Percentiles rank a stretch among this genome's conserved stretches.
Evolutionary conservation across 192 early-diverging fungal species (phyloP).

Genomic region (Dispira parvispora): DNA sequence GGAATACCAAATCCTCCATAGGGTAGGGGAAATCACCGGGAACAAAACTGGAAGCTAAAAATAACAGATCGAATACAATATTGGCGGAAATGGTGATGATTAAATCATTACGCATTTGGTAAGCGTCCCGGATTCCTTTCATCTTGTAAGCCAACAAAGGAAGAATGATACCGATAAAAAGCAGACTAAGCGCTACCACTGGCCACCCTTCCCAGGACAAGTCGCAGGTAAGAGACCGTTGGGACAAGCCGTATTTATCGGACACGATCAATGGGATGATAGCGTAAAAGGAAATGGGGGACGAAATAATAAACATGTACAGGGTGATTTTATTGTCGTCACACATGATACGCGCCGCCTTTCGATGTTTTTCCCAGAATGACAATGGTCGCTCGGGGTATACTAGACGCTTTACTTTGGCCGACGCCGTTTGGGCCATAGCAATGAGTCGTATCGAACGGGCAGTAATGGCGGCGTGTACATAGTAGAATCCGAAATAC

Average conservation of each 20-base stretch:
- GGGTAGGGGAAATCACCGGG: neutral
- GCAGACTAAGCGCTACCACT: neutral
- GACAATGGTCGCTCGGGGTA: neutral
- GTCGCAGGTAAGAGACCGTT: neutral
- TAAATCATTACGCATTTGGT: slow-evolving; percentile 8
- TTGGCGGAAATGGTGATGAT: neutral
- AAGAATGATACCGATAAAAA: neutral
- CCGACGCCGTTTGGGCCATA: slow-evolving; percentile 3
- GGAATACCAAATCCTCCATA: neutral
- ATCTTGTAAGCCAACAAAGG: neutral
- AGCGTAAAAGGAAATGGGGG: neutral
- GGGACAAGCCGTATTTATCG: neutral
- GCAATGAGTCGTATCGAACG: slow-evolving; percentile 1
- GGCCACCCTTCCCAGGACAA: neutral
- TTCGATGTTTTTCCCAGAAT: slow-evolving; percentile 6
- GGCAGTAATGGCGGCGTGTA: neutral
- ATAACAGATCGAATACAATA: neutral
- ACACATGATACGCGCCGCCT: neutral
- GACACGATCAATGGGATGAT: neutral
- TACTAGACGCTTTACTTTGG: neutral
- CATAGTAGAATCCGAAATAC: slow-evolving; percentile 11
- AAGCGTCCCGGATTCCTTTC: slow-evolving; percentile 4
- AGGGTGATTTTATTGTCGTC: neutral
- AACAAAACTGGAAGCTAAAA: neutral
- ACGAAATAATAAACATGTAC: neutral